These are phyloP conservation scores for Diplodia mutila DNA, from an alignment of 2,329 filamentous ascomycete species.

Conservation along the genomic window DNA sequence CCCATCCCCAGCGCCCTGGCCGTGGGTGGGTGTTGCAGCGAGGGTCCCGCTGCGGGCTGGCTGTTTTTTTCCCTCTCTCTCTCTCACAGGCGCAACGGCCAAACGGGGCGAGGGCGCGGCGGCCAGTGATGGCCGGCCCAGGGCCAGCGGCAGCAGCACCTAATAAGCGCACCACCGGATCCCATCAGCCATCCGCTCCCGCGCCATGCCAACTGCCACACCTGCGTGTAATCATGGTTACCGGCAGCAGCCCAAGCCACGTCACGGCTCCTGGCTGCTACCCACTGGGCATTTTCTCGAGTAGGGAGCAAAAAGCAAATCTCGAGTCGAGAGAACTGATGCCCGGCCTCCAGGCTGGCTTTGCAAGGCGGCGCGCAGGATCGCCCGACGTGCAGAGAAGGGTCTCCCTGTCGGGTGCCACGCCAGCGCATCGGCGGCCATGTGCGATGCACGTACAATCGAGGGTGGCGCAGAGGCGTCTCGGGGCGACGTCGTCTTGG, in stretches of 20 bases:
- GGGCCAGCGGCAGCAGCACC: background rate
- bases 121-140: background rate
- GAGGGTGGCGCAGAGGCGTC: background rate
- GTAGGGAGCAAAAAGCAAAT: background rate
- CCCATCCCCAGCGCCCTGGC: slow-evolving; percentile 1
- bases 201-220: background rate
- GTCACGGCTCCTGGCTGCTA: background rate
- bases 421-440: slow-evolving; percentile 14
- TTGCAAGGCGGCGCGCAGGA: slow-evolving; percentile 3
- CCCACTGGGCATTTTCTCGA: background rate
- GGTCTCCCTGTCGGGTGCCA: slow-evolving; percentile 11
- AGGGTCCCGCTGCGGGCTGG: background rate
- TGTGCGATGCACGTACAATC: slow-evolving; percentile 12
- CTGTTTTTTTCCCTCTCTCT: background rate
- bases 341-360: slow-evolving; percentile 9
- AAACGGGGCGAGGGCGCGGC: no score
- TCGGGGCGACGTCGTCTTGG: background rate
- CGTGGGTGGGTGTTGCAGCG: background rate
- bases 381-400: slow-evolving; percentile 12
- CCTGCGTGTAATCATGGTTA: background rate
- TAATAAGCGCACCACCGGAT: background rate
- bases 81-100: background rate
- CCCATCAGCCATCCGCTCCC: background rate
- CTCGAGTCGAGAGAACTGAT: background rate
- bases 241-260: slow-evolving; percentile 1